phyloP scores from a whole-genome alignment of 2,329 filamentous ascomycete genomes.

The Trichoderma koningii region DNA sequence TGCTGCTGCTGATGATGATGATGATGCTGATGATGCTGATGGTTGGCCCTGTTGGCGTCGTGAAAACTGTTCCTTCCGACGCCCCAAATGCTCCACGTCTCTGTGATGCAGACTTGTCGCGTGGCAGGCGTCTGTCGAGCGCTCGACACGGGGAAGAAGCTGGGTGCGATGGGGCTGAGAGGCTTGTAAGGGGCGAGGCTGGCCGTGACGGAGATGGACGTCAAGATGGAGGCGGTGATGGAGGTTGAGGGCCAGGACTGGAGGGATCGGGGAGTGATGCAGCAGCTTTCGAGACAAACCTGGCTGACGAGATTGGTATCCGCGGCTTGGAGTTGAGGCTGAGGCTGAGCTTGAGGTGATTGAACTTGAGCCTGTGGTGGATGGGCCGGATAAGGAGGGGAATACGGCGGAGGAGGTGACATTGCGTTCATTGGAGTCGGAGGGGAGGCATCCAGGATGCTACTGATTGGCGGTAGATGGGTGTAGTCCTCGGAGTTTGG shows the following conservation, averaged over 20 bases:
- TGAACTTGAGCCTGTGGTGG: too few species aligned
- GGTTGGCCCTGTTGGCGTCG: too few species aligned
- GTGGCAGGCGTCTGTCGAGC: neutral
- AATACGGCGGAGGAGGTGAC: too few species aligned
- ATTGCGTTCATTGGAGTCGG: too few species aligned
- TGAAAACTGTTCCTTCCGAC: neutral
- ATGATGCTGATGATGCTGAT: neutral
- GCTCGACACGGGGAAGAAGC: conserved; percentile 1
- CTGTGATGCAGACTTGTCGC: neutral
- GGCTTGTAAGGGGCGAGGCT: neutral
- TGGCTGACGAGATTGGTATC: neutral
- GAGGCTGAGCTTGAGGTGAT: too few species aligned
- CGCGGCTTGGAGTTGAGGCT: neutral
- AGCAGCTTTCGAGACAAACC: neutral
- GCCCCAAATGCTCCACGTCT: neutral
- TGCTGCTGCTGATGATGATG: neutral
- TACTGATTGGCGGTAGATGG: too few species aligned
- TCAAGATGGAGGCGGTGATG: too few species aligned
- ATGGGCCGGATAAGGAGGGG: too few species aligned
- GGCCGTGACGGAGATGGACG: too few species aligned
- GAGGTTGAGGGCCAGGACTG: neutral
- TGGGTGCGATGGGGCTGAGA: neutral
- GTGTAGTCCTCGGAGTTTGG: too few species aligned
- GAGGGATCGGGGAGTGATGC: neutral
- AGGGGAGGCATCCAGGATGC: too few species aligned